Evolutionary conservation across 768 basidiomycete species (phyloP), one percentile per base, ranked within the genome.

Genomic region (Podaxis sp.): DNA sequence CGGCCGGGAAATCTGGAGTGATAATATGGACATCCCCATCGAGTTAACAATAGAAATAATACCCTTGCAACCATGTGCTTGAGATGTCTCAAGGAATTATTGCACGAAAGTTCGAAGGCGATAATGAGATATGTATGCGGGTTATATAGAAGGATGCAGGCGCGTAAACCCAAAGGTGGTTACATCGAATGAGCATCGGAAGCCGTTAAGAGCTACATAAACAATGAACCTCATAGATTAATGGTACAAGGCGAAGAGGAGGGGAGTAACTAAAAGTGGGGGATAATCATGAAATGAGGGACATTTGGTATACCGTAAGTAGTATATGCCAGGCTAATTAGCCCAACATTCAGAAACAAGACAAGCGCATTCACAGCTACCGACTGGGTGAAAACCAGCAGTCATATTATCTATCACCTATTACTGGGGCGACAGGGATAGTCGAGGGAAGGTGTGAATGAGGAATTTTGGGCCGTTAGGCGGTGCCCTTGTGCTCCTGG

Each of bases 401-500:
- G 25, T 53, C 33, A 36, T 47, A 37, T 56, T 37, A 38, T 55
- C 53, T 24, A 37, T 40, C 54, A 41, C 46, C 47, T 49, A 47
- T 55, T 47, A 49, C 54, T 6, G 47, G 8, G 52, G 52, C 25
- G 55, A 54, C 29, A 38, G 37, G 15, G 15, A 25, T 29, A 46
- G 27, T 12, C n/a, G 36, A 40, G 25, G 15, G 36, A 55, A 24
- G 33, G 53, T 37, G 15, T 22, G 24, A 29, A 57, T 37, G 49
- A 33, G 40, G 53, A 56, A 58, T 52, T 60, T 69, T 66, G 66
- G 55, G 64, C 41, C 22, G 29, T 68, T 65, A 75, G 59, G 57
- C 69, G 66, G 63, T 67, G 24, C 55, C 52, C 49, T 66, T 57
- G 13, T 72, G 59, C 63, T 76, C 76, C 19, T 70, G 67, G 69